Evolutionary conservation across 176 grass and related monocot genomes (phyloP).

Genomic region (Zoysia japonica): DNA sequence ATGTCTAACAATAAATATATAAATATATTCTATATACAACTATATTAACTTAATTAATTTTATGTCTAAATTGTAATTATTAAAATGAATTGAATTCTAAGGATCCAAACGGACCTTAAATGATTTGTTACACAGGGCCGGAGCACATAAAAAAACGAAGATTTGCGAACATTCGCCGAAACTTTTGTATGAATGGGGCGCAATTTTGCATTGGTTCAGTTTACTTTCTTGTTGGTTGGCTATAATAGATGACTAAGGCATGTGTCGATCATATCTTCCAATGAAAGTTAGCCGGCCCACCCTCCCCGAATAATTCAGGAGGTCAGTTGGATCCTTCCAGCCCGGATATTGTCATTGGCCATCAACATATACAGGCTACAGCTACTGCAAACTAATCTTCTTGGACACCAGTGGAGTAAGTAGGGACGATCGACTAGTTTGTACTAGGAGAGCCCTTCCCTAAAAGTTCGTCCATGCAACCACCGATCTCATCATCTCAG

Average conservation of each 20-base stretch:
- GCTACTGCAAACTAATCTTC: background rate
- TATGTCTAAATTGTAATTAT: too few species aligned
- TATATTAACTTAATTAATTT: too few species aligned
- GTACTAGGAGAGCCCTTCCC: slow-evolving; percentile 22
- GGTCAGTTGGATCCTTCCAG: slow-evolving; percentile 47
- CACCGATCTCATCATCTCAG: background rate
- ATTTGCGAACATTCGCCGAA: background rate
- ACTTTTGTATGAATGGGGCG: background rate
- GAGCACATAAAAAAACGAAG: background rate
- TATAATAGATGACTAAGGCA: slow-evolving; percentile 20
- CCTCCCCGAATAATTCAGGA: slow-evolving; percentile 45
- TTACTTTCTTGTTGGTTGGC: slow-evolving; percentile 32
- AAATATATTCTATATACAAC: too few species aligned
- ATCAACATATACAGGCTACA: background rate
- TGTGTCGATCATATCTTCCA: slow-evolving; percentile 29
- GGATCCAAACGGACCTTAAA: too few species aligned
- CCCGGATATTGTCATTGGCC: slow-evolving; percentile 4
- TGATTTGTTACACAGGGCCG: too few species aligned
- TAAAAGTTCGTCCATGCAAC: slow-evolving; percentile 39
- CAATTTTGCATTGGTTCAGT: slow-evolving; percentile 17
- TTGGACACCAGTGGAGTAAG: slow-evolving; percentile 25
- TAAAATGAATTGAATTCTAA: too few species aligned
- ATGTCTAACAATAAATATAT: too few species aligned
- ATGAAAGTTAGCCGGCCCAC: slow-evolving; percentile 32
- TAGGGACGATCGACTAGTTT: background rate